Evolutionary conservation across 805 yeast genomes (phyloP), one percentile per base, ranked within the genome.

Genomic region (Cyberlindnera mycetangii): DNA sequence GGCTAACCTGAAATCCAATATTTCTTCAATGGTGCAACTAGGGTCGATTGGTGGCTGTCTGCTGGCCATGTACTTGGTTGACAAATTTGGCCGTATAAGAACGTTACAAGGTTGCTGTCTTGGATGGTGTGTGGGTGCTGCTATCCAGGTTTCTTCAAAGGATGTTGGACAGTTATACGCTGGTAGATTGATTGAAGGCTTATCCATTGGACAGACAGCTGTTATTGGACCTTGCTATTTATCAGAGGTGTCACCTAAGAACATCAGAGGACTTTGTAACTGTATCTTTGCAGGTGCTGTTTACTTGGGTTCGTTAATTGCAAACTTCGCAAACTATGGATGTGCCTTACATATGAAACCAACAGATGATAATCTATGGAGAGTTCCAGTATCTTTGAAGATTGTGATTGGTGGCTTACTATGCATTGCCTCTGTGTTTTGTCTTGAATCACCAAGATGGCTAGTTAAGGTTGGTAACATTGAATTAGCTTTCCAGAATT

Each of bases 251-350:
- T 66, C 81, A 14, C 83, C 84, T 16, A 66, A 69, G 33, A 62
- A 71, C 27, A 70, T 74, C 44, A 67, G 83, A 60, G 83, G 83
- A 33, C 52, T 74, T 39, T 71, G 77, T 54, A 71, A 69, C 38
- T 72, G 78, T 62, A 61, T 76, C 31, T 79, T 76, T 55, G 72
- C 80, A 4, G 83, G 83, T 47, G 75, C 79, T 8, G 82, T 78
- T 28, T 78, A 78, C 51, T 60, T 78, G 14, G 83, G 83, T 32
- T 67, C 75, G 24, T 66, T 74, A 70, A 42, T 74, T 41, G 72
- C 72, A 6, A 74, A 75, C 53, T 74, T 75, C 49, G 66, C 74
- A 22, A 68, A 74, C 54, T 78, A 74, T 54, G 83, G 81, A 25
- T 68, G 78, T 32, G 72, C 78, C 2, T 46, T 75, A 19, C 76